These are phyloP conservation scores for Picea glauca DNA, from an alignment of 75 land plant species.

Conservation along the genomic window DNA sequence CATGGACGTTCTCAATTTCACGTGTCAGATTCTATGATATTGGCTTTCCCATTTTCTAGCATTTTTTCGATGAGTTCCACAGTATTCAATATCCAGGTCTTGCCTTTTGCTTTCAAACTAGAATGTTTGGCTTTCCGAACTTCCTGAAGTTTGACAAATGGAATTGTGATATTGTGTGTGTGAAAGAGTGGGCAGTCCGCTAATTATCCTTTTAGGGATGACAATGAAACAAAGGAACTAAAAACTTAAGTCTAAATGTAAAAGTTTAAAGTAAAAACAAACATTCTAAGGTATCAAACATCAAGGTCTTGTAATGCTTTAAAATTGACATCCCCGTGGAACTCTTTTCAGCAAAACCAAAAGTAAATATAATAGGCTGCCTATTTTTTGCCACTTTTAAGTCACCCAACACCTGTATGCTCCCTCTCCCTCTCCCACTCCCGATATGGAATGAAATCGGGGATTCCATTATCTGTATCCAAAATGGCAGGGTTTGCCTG, in stretches of 20 bases:
- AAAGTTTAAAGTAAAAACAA: background rate
- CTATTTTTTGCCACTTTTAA: background rate
- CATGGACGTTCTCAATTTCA: background rate
- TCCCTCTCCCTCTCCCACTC: no score
- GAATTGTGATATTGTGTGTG: background rate
- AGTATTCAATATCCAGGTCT: background rate
- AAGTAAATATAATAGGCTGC: background rate
- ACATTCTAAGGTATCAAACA: background rate
- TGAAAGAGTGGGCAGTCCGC: background rate
- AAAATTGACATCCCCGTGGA: conserved; percentile 1
- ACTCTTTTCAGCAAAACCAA: background rate
- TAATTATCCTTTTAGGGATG: background rate
- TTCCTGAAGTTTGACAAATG: no score
- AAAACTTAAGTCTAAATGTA: background rate
- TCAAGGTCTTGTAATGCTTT: background rate
- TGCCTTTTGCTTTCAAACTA: no score
- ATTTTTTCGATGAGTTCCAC: background rate
- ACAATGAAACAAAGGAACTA: background rate
- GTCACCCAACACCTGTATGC: background rate
- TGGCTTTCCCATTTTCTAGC: background rate
- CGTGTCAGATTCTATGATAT: background rate
- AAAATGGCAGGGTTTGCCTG: no score
- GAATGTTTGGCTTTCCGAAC: no score
- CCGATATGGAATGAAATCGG: no score
- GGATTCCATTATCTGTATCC: no score